Percentiles rank a stretch among this genome's conserved stretches.
Conservation (phyloP, 2,329 filamentous ascomycete species). For the Alternaria sp. region DNA sequence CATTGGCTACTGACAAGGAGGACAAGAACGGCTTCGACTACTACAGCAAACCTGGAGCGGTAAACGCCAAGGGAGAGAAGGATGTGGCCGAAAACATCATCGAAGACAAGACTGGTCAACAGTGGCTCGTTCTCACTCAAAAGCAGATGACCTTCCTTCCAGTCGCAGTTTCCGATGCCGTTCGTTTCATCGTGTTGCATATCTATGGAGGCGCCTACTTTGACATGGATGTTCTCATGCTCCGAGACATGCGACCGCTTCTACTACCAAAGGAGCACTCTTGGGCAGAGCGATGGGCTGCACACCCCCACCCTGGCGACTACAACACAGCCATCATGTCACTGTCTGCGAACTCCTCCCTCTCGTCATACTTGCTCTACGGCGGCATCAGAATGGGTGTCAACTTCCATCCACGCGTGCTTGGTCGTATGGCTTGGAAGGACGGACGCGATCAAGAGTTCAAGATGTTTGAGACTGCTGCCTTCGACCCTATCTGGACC, state of each 20-base stretch:
- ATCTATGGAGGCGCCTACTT: conserved; percentile 63
- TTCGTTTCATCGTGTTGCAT: conserved; percentile 64
- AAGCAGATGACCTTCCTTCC: conserved; percentile 67
- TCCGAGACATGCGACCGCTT: conserved; percentile 64
- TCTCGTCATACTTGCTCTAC: conserved; percentile 63
- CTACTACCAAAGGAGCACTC: conserved; percentile 60
- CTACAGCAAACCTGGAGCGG: conserved; percentile 57
- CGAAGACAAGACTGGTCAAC: conserved; percentile 58
- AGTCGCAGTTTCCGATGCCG: conserved; percentile 64
- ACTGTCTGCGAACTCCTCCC: conserved; percentile 62
- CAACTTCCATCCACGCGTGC: conserved; percentile 64
- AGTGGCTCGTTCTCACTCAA: conserved; percentile 62
- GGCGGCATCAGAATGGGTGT: conserved; percentile 66
- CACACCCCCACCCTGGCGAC: conserved; percentile 61
- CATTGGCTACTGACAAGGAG: conserved; percentile 58
- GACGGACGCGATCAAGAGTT: conserved; percentile 63
- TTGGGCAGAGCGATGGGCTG: conserved; percentile 65
- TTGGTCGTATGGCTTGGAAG: conserved; percentile 66
- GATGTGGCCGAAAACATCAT: conserved; percentile 62
- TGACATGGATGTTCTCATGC: conserved; percentile 65
- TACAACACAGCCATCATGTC: conserved; percentile 67
- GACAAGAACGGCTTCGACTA: conserved; percentile 60
- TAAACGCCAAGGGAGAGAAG: conserved; percentile 53
- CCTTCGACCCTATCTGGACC: conserved; percentile 66
- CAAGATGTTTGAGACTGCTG: conserved; percentile 65